A percentile compares a stretch with the other conserved stretches of the same genome.
Evolutionary conservation across 352 stramenopile genomes (phyloP).

Genomic region (Globisporangium barbulae): DNA sequence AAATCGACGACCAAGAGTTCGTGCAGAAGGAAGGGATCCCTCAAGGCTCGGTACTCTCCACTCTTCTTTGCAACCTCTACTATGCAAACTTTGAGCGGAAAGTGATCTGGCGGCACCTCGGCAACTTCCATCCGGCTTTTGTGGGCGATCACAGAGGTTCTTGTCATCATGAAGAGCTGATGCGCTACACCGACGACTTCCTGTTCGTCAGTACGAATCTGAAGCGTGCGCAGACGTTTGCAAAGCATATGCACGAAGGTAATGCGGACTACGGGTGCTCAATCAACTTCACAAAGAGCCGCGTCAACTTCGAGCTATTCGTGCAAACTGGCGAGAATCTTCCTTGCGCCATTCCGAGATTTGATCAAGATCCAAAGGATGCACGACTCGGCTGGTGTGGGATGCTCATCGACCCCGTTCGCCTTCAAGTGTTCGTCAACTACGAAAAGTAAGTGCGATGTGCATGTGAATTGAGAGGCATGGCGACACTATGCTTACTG

Average conservation of each 20-base stretch:
- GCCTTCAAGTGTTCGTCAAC: constrained; percentile 68
- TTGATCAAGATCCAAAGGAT: constrained; percentile 12
- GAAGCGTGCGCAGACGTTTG: constrained; percentile 45
- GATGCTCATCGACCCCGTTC: constrained; percentile 50
- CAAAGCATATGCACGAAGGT: constrained; percentile 54
- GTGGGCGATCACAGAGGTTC: background rate
- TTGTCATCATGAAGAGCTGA: constrained; percentile 56
- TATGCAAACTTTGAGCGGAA: constrained; percentile 73
- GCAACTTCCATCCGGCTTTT: constrained; percentile 18
- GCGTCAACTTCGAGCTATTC: constrained; percentile 51
- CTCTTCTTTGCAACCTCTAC: constrained; percentile 79
- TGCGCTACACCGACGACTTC: constrained; percentile 82
- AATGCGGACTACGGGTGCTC: constrained; percentile 40
- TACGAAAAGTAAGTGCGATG: constrained; percentile 62
- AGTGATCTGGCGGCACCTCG: constrained; percentile 44
- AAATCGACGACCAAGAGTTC: constrained; percentile 46
- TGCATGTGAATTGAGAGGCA: background rate
- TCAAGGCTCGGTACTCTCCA: constrained; percentile 81
- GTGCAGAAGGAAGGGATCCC: constrained; percentile 68
- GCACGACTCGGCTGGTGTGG: constrained; percentile 60
- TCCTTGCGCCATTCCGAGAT: constrained; percentile 17
- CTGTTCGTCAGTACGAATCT: constrained; percentile 61
- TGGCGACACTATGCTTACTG: constrained; percentile 15
- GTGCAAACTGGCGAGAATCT: background rate
- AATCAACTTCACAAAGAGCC: constrained; percentile 54